Conservation (phyloP, 2,329 filamentous ascomycete genomes). For the Colletotrichum euphorbiae region DNA sequence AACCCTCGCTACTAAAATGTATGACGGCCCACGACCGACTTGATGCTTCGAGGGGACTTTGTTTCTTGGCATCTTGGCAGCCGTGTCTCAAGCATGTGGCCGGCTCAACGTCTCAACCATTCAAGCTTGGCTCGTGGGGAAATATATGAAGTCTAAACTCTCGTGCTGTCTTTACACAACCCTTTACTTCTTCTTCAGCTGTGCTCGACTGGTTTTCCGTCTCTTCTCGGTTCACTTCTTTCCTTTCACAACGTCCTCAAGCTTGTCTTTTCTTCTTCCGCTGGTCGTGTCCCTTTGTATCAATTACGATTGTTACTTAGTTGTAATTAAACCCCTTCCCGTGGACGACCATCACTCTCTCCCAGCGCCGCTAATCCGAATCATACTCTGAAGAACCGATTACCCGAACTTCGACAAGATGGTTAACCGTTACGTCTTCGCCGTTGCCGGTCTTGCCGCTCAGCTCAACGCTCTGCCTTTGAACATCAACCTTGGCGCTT, state of each 20-base stretch:
- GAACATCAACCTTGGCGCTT: slow-evolving; percentile 52
- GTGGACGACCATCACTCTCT: slow-evolving; percentile 1
- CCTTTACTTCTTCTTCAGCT: slow-evolving; percentile 28
- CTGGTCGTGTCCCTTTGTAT: slow-evolving; percentile 37
- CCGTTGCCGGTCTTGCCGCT: slow-evolving; percentile 46
- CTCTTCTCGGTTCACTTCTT: slow-evolving; percentile 25
- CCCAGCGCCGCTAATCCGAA: slow-evolving; percentile 26
- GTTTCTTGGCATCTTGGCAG: slow-evolving; percentile 36
- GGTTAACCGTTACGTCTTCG: slow-evolving; percentile 45
- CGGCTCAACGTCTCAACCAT: slow-evolving; percentile 21
- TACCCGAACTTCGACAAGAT: slow-evolving; percentile 31
- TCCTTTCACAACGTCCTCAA: neutral
- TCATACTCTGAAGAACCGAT: slow-evolving; percentile 24
- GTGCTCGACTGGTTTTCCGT: slow-evolving; percentile 38
- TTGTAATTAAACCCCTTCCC: slow-evolving; percentile 4
- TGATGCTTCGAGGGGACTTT: slow-evolving; percentile 29
- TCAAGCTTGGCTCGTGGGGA: slow-evolving; percentile 33
- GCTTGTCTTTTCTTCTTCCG: slow-evolving; percentile 32
- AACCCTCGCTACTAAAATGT: slow-evolving; percentile 28
- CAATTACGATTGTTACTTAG: slow-evolving; percentile 36
- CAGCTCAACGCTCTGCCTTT: slow-evolving; percentile 47
- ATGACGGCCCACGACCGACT: slow-evolving; percentile 30
- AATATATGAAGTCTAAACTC: slow-evolving; percentile 38
- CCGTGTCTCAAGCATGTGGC: slow-evolving; percentile 36
- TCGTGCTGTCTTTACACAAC: slow-evolving; percentile 8